Evolutionary conservation across 495 filamentous ascomycete genomes (phyloP).

Genomic region (Xylaria bambusicola): DNA sequence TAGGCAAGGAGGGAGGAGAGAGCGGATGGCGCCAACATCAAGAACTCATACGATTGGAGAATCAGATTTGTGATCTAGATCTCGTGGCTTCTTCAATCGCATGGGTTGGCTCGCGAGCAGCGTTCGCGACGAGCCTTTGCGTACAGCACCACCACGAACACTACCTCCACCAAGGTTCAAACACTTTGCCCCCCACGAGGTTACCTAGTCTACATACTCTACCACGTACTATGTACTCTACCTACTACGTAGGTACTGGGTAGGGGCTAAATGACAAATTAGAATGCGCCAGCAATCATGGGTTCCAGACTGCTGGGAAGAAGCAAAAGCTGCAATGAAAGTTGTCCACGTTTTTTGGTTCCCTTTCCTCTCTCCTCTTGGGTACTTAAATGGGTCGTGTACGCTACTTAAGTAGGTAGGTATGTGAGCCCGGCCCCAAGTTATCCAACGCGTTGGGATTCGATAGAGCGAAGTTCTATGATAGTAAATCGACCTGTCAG

Average conservation of each 20-base stretch:
- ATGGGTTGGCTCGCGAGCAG: not conserved
- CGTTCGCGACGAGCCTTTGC: not conserved
- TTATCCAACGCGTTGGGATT: conserved; percentile 1
- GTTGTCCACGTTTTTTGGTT: not conserved
- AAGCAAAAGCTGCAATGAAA: not conserved
- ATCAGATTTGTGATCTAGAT: conserved; percentile 10
- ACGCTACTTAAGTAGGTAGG: too few species aligned
- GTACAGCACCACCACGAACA: not conserved
- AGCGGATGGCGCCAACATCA: too few species aligned
- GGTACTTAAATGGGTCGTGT: not conserved
- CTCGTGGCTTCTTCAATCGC: conserved; percentile 10
- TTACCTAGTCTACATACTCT: too few species aligned
- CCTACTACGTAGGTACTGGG: too few species aligned
- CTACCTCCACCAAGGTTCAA: too few species aligned
- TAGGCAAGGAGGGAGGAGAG: not conserved
- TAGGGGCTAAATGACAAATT: not conserved
- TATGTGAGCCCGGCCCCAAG: not conserved
- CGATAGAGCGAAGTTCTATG: not conserved
- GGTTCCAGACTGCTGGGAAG: conserved; percentile 15
- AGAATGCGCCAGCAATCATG: conserved; percentile 3
- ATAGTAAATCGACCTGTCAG: not conserved
- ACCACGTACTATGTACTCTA: too few species aligned
- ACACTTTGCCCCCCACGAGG: too few species aligned
- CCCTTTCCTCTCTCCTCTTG: not conserved
- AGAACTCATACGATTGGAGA: conserved; percentile 1